phyloP scores from a whole-genome alignment of 495 filamentous ascomycete genomes.

The Trypethelium eluteriae region DNA sequence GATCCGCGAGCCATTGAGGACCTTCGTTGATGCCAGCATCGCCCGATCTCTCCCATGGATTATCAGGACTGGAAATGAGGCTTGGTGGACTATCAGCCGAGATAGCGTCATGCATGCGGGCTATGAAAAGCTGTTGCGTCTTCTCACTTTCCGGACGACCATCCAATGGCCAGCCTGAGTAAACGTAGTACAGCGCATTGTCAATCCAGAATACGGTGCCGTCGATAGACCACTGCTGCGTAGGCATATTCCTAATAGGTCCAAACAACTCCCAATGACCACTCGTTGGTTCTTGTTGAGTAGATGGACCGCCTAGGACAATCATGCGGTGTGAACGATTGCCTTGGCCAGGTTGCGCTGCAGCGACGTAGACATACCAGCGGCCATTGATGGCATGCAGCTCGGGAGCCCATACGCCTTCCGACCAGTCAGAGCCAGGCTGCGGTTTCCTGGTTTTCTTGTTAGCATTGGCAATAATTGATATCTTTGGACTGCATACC shows the following conservation, averaged over 20 bases:
- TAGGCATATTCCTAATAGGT: constrained; percentile 26
- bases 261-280: constrained; percentile 29
- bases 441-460: constrained; percentile 20
- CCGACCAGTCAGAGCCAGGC: constrained; percentile 22
- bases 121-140: constrained; percentile 32
- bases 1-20: constrained; percentile 30
- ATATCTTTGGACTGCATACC: constrained; percentile 13
- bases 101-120: constrained; percentile 22
- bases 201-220: constrained; percentile 31
- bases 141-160: constrained; percentile 18
- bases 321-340: constrained; percentile 32
- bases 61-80: constrained; percentile 25
- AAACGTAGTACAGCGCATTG: constrained; percentile 28
- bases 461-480: constrained; percentile 2
- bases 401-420: constrained; percentile 34
- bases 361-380: constrained; percentile 36
- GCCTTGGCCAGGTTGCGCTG: constrained; percentile 24
- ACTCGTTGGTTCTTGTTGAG: constrained; percentile 16
- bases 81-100: constrained; percentile 19
- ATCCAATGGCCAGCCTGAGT: constrained; percentile 33
- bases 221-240: constrained; percentile 34
- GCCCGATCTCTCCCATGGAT: constrained; percentile 30
- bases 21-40: constrained; percentile 33
- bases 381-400: constrained; percentile 29
- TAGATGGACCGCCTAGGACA: constrained; percentile 31